Base-by-base conservation (phyloP, 805 yeast genomes). In the Sugiyamaella floridensis region DNA sequence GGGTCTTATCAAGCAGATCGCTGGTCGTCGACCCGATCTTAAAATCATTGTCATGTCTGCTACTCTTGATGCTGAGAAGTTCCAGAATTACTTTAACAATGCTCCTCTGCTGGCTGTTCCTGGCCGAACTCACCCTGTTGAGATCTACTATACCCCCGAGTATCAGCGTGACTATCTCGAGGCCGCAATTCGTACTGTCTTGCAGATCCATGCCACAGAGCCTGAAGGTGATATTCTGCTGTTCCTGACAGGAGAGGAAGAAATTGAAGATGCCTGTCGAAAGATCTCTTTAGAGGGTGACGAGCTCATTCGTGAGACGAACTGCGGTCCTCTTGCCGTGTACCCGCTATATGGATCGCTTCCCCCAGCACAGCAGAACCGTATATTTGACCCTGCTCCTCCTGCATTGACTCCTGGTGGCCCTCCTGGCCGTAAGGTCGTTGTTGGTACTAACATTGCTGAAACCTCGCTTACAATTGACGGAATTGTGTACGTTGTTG, bases 81-180 rank as follows among this genome's bases (percentile, higher is more conserved):
- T 92, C 90, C 70, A 98, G 72, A 71, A 68, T 15, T 92, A 93
- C 68, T 92, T 93, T 74, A 80, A 83, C 66, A 82, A 85, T 64
- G 97, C 98, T 4, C 99, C 99, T 42, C 73, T 93, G 58, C 77
- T 92, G 56, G 96, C 97, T 0, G 98, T 92, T 46, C 97, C 98
- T 1, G 99, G 99, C 64, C 82, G 99, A 78, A 93, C 99, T 1
- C 93, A 82, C 66, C 98, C 98, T 0, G 99, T 92, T 46, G 99
- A 93, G 69, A 85, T 92, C 52, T 92, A 89, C 71, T 92, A 93
- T 69, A 93, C 99, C 0, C 96, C 97, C 16, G 98, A 93, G 68
- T 89, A 83, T 66, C 98, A 93, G 72, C 82, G 93, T 60, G 98
- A 92, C 67, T 92, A 92, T 66, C 72, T 92, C 60, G 97, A 92